These are phyloP conservation scores for Phaffia rhodozyma DNA, from an alignment of 1,284 basidiomycete genomes.

Conservation along the genomic window DNA sequence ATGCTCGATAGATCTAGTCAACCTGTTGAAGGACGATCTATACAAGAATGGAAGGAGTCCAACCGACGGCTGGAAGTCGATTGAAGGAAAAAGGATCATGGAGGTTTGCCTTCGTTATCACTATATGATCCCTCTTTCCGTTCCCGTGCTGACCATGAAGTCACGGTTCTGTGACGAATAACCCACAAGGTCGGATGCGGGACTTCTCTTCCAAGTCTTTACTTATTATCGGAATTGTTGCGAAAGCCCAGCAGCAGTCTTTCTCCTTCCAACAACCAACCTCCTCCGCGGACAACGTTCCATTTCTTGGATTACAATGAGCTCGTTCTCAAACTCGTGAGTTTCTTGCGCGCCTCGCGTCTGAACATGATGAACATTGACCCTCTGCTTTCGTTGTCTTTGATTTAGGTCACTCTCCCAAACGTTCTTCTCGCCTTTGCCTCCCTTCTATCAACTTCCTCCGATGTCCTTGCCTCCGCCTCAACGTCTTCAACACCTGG, in stretches of 20 bases:
- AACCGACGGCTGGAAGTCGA: constrained; percentile 22
- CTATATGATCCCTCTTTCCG: background rate
- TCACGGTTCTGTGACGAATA: background rate
- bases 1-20: constrained; percentile 76
- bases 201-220: constrained; percentile 71
- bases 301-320: constrained; percentile 90
- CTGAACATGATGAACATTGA: background rate
- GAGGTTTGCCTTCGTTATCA: constrained; percentile 44
- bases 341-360: constrained; percentile 6
- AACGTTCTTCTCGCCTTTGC: constrained; percentile 60
- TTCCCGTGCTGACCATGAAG: background rate
- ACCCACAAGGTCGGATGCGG: constrained; percentile 70
- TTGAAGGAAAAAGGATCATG: constrained; percentile 44
- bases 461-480: constrained; percentile 2
- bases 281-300: constrained; percentile 42
- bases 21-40: constrained; percentile 30
- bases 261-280: constrained; percentile 5
- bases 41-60: constrained; percentile 22
- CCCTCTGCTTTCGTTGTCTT: background rate
- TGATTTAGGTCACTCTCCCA: constrained; percentile 51
- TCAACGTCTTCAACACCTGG: background rate
- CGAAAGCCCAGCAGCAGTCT: constrained; percentile 27
- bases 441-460: constrained; percentile 24
- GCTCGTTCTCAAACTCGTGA: constrained; percentile 63
- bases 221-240: constrained; percentile 55